Conservation (phyloP, 139 green algal genomes). For the Chlamydomonas sp. region DNA sequence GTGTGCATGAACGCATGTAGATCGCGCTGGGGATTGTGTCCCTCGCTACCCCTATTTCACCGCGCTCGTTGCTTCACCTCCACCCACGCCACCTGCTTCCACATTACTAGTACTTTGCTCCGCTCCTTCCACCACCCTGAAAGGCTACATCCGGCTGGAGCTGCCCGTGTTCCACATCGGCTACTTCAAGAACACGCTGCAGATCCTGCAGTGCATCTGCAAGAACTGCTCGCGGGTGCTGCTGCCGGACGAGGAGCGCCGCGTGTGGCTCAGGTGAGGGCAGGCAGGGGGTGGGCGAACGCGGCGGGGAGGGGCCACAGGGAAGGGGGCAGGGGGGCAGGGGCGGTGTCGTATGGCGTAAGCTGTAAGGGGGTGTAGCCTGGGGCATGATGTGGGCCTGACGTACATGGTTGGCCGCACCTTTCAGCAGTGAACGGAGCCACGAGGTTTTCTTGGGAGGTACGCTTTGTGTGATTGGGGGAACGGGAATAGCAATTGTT, state of each 20-base stretch:
- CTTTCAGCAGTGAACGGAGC: too few species aligned
- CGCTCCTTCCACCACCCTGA: not conserved
- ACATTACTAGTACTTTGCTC: not conserved
- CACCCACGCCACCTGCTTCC: not conserved
- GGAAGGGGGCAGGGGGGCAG: too few species aligned
- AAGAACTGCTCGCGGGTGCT: constrained; percentile 95
- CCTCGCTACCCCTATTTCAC: not conserved
- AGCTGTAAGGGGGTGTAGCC: too few species aligned
- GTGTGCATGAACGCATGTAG: not conserved
- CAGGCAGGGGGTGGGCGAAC: not conserved
- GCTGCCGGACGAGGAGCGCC: constrained; percentile 80
- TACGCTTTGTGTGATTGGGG: too few species aligned
- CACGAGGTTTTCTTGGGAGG: too few species aligned
- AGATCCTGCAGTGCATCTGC: constrained; percentile 98
- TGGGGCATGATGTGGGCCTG: too few species aligned
- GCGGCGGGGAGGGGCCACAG: too few species aligned
- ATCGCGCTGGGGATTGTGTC: not conserved
- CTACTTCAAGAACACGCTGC: constrained; percentile 93
- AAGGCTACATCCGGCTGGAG: constrained; percentile 94
- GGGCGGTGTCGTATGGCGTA: too few species aligned
- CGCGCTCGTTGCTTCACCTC: not conserved
- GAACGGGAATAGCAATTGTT: too few species aligned
- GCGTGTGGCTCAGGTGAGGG: constrained; percentile 62
- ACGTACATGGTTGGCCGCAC: too few species aligned
- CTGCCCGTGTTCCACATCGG: constrained; percentile 99